phyloP scores from a whole-genome alignment of 352 stramenopile genomes.

The Phytophthora foliorum region DNA sequence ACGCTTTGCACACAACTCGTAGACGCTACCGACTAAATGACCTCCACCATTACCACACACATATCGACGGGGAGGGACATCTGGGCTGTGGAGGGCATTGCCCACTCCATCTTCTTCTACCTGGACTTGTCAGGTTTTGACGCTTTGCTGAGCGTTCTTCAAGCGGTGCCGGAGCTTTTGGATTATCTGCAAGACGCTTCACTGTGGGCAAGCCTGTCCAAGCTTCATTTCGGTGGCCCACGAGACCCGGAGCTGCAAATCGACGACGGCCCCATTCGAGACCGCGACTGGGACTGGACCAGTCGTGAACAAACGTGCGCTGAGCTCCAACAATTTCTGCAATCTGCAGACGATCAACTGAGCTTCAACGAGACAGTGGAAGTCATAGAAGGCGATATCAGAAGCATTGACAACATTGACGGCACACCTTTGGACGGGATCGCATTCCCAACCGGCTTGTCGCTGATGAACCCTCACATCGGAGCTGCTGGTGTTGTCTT shows the following conservation, averaged over 20 bases:
- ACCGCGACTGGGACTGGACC: constrained; percentile 30
- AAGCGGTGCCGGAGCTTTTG: constrained; percentile 5
- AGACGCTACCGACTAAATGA: neutral
- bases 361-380: constrained; percentile 35
- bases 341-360: constrained; percentile 33
- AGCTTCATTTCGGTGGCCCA: constrained; percentile 27
- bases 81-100: constrained; percentile 1
- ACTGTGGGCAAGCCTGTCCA: constrained; percentile 44
- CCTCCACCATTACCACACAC: neutral
- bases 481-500: constrained; percentile 53
- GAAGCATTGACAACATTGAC: constrained; percentile 31
- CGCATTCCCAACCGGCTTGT: constrained; percentile 52
- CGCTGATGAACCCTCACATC: constrained; percentile 45
- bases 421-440: constrained; percentile 51
- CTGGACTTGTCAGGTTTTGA: constrained; percentile 6
- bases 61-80: neutral
- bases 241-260: constrained; percentile 20
- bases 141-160: constrained; percentile 1
- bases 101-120: constrained; percentile 13
- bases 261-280: neutral
- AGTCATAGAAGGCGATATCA: constrained; percentile 43
- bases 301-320: constrained; percentile 24
- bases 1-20: neutral
- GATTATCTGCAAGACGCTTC: constrained; percentile 33
- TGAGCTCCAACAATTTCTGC: constrained; percentile 43